Evolutionary conservation across 2,329 filamentous ascomycete genomes (phyloP).

Genomic region (Hortaea sp.): DNA sequence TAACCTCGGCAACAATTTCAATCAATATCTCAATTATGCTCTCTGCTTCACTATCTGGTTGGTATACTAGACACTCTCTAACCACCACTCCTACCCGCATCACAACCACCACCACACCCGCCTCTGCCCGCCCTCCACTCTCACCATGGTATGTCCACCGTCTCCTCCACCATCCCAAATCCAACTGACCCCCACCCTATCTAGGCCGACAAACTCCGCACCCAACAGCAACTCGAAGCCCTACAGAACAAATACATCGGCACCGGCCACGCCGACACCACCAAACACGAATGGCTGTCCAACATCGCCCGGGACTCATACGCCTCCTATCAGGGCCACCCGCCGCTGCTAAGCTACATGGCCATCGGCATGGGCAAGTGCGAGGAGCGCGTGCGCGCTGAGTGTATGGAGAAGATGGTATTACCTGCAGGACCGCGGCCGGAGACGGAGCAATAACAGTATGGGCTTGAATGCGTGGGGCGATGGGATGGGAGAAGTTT

Average conservation of each 20-base stretch:
- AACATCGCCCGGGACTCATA: slow-evolving; percentile 94
- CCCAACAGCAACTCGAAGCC: slow-evolving; percentile 92
- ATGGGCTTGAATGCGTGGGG: background rate
- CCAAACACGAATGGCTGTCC: slow-evolving; percentile 92
- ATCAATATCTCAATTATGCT: too few relatives aligned
- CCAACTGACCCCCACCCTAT: background rate
- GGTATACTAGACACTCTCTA: too few relatives aligned
- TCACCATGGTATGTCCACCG: too few relatives aligned
- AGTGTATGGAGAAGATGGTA: slow-evolving; percentile 68
- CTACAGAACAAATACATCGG: slow-evolving; percentile 94
- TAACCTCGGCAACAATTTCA: too few relatives aligned
- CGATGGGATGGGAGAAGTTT: background rate
- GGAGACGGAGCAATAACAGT: slow-evolving; percentile 14
- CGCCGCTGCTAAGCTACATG: slow-evolving; percentile 79
- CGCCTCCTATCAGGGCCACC: slow-evolving; percentile 80
- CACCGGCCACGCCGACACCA: slow-evolving; percentile 92
- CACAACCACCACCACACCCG: too few relatives aligned
- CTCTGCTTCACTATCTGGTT: too few relatives aligned
- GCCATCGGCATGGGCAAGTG: slow-evolving; percentile 80
- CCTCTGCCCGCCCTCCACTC: too few relatives aligned
- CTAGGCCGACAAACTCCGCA: slow-evolving; percentile 90
- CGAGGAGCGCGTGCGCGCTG: slow-evolving; percentile 61
- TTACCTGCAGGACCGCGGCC: slow-evolving; percentile 44
- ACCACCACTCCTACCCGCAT: too few relatives aligned
- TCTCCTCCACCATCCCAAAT: too few relatives aligned